Base-by-base conservation (phyloP, 768 basidiomycete species). In the Pleurotus cornucopiae region DNA sequence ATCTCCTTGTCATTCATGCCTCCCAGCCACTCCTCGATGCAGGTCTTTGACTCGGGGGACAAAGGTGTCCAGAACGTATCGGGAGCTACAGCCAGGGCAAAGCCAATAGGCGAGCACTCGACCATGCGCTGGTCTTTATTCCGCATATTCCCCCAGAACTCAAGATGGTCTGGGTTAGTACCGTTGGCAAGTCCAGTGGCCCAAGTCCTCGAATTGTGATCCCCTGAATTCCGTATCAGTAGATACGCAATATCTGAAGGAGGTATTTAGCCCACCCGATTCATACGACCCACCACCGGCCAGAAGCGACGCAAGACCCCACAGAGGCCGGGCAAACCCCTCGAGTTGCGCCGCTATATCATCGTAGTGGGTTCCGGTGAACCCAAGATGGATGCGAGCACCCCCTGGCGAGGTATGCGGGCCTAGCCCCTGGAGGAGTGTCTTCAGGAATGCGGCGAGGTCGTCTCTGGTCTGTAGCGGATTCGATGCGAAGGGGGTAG, bases 91-190 rank as follows among this genome's bases (percentile, higher is more conserved):
- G 86, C 78, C 41, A 91, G 74, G 0, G 85, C 75, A 66, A 85
- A 91, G 3, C 87, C 88, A 60, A 89, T 83, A 2, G 88, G 83
- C 55, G 84, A 84, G 71, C 88, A 89, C 66, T 89, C 89, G 1
- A 90, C 89, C 89, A 90, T 91, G 40, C 88, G 71, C 68, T 90
- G 88, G 67, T 89, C 88, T 67, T 82, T 86, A 63, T 86, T 80
- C 56, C 80, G 76, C 76, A 88, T 88, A 57, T 79, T 69, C 2
- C 88, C 88, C 88, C 88, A 91, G 67, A 86, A 89, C 70, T 90
- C 89, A 2, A 77, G 74, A 52, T 78, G 76, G 4, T 73, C 67
- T 0, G 86, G 85, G 65, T 91, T 75, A n/a, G 85, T 87, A 1
- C 88, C 88, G 60, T 76, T 83, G 23, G 75, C 76, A 60, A 90